Evolutionary conservation across 1,284 basidiomycete genomes (phyloP).

Genomic region (Moesziomyces antarcticus): DNA sequence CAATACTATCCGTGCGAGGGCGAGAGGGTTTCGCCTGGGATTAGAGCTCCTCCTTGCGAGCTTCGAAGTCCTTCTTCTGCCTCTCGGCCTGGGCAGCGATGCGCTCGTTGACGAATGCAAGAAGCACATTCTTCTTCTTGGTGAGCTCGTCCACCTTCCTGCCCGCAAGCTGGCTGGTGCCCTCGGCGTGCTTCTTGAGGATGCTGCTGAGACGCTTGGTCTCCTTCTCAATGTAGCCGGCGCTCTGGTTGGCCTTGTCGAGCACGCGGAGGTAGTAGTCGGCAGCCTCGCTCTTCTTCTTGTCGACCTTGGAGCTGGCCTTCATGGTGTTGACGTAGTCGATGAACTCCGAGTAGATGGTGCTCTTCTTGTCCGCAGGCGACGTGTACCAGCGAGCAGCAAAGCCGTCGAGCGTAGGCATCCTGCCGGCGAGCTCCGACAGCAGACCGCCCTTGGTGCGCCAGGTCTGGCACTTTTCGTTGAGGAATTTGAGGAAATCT

Average conservation of each 20-base stretch:
- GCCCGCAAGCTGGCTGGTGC: conserved; percentile 72
- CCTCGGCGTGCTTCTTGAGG: conserved; percentile 75
- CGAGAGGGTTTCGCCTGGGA: no score
- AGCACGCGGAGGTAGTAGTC: conserved; percentile 86
- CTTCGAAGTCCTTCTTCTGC: conserved; percentile 36
- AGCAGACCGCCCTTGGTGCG: conserved; percentile 84
- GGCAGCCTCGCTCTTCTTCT: conserved; percentile 71
- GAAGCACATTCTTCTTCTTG: conserved; percentile 87
- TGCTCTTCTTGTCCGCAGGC: conserved; percentile 72
- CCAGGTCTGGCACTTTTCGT: conserved; percentile 87
- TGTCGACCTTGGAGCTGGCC: conserved; percentile 51
- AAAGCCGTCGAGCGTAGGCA: conserved; percentile 80
- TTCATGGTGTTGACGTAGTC: conserved; percentile 64
- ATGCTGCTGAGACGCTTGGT: conserved; percentile 76
- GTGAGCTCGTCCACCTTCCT: conserved; percentile 92
- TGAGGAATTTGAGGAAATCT: conserved; percentile 75
- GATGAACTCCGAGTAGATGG: conserved; percentile 74
- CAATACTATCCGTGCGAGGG: no score
- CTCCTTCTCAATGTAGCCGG: conserved; percentile 87
- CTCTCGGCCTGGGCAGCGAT: conserved; percentile 52
- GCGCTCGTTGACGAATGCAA: conserved; percentile 73
- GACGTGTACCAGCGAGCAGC: conserved; percentile 79
- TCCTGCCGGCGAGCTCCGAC: conserved; percentile 82
- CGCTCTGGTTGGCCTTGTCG: conserved; percentile 81
- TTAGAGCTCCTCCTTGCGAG: conserved; percentile 44